These are phyloP conservation scores for Serendipita sp. DNA, from an alignment of 768 basidiomycete genomes.

Conservation along the genomic window DNA sequence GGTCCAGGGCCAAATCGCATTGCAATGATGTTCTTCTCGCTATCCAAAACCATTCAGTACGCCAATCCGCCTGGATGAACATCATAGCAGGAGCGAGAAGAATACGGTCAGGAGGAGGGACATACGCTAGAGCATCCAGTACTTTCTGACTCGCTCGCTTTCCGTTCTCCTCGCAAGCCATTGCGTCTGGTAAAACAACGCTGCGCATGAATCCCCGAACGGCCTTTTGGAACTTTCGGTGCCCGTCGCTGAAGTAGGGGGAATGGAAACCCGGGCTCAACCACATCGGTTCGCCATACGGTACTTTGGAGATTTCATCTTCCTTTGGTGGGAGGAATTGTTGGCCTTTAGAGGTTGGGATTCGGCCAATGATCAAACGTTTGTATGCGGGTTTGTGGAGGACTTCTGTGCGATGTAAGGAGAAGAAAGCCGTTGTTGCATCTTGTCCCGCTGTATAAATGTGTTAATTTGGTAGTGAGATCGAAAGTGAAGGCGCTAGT, in stretches of 20 bases:
- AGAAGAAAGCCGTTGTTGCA: slow-evolving; percentile 69
- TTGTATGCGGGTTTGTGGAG: slow-evolving; percentile 57
- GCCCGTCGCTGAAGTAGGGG: slow-evolving; percentile 66
- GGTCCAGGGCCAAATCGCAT: slow-evolving; percentile 89
- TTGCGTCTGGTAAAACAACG: slow-evolving; percentile 59
- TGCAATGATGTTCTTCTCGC: slow-evolving; percentile 61
- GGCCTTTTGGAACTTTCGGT: slow-evolving; percentile 57
- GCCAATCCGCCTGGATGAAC: neutral
- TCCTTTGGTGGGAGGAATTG: slow-evolving; percentile 25
- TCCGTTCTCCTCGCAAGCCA: slow-evolving; percentile 69
- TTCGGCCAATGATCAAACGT: slow-evolving; percentile 49
- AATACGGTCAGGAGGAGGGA: slow-evolving; percentile 9
- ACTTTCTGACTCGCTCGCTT: slow-evolving; percentile 75
- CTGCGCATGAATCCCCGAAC: slow-evolving; percentile 65
- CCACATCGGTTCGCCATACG: slow-evolving; percentile 82
- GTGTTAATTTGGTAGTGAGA: neutral
- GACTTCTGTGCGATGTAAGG: slow-evolving; percentile 71
- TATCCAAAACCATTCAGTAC: no score
- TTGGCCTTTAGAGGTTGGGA: slow-evolving; percentile 23
- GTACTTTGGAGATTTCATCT: slow-evolving; percentile 58
- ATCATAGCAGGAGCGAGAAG: neutral
- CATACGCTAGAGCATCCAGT: slow-evolving; percentile 69
- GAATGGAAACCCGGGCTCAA: slow-evolving; percentile 47
- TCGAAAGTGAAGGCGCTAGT: slow-evolving; percentile 12
- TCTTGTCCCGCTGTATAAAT: slow-evolving; percentile 45